These are phyloP conservation scores for Oidium heveae DNA, from an alignment of 2,329 filamentous ascomycete genomes.

Conservation along the genomic window DNA sequence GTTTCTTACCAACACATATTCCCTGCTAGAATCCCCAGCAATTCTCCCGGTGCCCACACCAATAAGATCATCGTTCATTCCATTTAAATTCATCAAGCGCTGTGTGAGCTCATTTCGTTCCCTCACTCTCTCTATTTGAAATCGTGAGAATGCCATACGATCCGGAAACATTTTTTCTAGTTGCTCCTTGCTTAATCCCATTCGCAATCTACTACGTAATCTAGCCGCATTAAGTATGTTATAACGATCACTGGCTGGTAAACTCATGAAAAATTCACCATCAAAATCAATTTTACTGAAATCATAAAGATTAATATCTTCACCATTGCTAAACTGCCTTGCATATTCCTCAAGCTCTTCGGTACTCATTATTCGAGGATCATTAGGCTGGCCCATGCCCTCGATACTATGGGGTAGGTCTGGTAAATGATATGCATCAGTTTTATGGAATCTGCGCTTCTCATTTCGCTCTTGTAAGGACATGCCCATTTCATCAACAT, in stretches of 20 bases:
- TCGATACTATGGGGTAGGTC: conserved; percentile 56
- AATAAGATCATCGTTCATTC: conserved; percentile 54
- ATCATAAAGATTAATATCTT: conserved; percentile 80
- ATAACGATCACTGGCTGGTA: conserved; percentile 77
- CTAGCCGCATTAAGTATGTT: conserved; percentile 92
- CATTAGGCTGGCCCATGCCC: conserved; percentile 70
- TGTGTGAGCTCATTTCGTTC: conserved; percentile 91
- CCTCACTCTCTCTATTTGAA: conserved; percentile 82
- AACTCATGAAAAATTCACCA: conserved; percentile 75
- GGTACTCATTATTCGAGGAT: conserved; percentile 87
- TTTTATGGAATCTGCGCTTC: conserved; percentile 61
- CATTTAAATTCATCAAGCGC: conserved; percentile 77
- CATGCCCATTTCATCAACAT: conserved; percentile 77
- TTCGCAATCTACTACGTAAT: conserved; percentile 63
- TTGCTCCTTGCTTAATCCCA: conserved; percentile 94
- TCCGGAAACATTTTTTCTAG: conserved; percentile 92
- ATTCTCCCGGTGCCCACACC: conserved; percentile 36
- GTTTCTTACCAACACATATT: conserved; percentile 92
- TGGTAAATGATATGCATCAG: conserved; percentile 86
- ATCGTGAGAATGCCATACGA: conserved; percentile 86
- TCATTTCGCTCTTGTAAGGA: conserved; percentile 47
- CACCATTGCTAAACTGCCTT: conserved; percentile 68
- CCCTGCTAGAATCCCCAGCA: conserved; percentile 64
- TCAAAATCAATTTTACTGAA: conserved; percentile 98
- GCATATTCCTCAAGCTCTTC: conserved; percentile 90